Percentiles rank a stretch among this genome's conserved stretches.
phyloP scores from a whole-genome alignment of 768 basidiomycete genomes.

The Auricularia auricula-judae region DNA sequence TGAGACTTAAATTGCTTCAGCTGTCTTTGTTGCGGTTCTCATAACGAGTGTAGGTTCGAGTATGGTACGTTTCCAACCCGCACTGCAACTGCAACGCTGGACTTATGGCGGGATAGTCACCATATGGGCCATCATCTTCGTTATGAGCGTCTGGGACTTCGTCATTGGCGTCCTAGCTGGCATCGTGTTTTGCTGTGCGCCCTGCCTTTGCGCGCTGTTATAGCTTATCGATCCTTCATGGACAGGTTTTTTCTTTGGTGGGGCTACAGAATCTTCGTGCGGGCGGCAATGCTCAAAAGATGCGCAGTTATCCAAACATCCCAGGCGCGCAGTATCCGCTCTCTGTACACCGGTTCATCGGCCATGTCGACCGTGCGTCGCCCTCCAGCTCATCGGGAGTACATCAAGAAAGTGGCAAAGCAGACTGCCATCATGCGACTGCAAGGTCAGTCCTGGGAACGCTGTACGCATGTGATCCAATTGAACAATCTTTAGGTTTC shows the following conservation, averaged over 20 bases:
- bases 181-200: slow-evolving; percentile 79
- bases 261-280: background rate
- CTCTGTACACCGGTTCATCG: slow-evolving; percentile 69
- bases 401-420: slow-evolving; percentile 84
- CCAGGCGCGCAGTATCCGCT: slow-evolving; percentile 70
- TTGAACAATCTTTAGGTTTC: slow-evolving; percentile 38
- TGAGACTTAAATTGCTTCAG: slow-evolving; percentile 22
- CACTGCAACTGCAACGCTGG: slow-evolving; percentile 25
- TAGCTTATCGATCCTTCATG: background rate
- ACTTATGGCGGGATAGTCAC: slow-evolving; percentile 61
- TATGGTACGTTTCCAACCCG: background rate
- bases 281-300: background rate
- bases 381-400: slow-evolving; percentile 76
- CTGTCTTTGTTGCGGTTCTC: background rate
- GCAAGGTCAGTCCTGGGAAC: slow-evolving; percentile 42
- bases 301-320: slow-evolving; percentile 78
- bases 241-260: slow-evolving; percentile 73
- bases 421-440: slow-evolving; percentile 83
- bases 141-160: slow-evolving; percentile 93
- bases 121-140: slow-evolving; percentile 75
- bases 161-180: slow-evolving; percentile 89
- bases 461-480: background rate
- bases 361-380: slow-evolving; percentile 87
- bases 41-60: background rate
- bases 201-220: background rate